Percentiles rank a stretch among this genome's conserved stretches.
Conservation (phyloP, 108 stramenopile genomes). For the Mayamaea pseudoterrestris region DNA sequence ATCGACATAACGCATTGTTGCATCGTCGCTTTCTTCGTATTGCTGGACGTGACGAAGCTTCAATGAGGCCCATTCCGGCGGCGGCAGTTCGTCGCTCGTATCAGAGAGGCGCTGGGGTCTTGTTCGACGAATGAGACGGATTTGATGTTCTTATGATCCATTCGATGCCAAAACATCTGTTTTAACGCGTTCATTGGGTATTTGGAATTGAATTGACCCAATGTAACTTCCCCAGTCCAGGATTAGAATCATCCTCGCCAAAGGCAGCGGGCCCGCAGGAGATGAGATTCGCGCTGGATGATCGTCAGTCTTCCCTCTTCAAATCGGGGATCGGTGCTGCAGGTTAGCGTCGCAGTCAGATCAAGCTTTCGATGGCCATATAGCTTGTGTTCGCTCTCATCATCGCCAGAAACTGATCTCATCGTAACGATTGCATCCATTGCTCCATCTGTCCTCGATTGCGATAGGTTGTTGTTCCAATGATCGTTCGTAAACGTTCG, state of each 20-base stretch:
- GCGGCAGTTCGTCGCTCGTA: no score
- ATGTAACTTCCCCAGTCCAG: background rate
- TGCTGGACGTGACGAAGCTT: background rate
- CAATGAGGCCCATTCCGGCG: background rate
- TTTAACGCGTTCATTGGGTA: background rate
- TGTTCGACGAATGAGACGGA: background rate
- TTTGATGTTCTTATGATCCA: background rate
- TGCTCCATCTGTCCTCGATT: background rate
- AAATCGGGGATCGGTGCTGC: background rate
- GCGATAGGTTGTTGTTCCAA: background rate
- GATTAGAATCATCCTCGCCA: background rate
- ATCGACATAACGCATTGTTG: no score
- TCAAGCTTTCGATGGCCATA: background rate
- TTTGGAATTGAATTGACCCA: slow-evolving; percentile 2
- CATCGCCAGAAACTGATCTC: background rate
- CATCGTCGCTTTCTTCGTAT: background rate
- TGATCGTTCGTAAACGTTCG: background rate
- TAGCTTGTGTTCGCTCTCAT: background rate
- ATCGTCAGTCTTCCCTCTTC: background rate
- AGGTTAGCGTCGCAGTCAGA: background rate
- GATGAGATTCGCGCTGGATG: background rate
- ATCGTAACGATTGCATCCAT: background rate
- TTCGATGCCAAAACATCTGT: background rate
- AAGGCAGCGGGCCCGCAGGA: background rate
- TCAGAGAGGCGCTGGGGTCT: background rate